Conservation (phyloP, 1,139 yeast species). For the Candida tropicalis region DNA sequence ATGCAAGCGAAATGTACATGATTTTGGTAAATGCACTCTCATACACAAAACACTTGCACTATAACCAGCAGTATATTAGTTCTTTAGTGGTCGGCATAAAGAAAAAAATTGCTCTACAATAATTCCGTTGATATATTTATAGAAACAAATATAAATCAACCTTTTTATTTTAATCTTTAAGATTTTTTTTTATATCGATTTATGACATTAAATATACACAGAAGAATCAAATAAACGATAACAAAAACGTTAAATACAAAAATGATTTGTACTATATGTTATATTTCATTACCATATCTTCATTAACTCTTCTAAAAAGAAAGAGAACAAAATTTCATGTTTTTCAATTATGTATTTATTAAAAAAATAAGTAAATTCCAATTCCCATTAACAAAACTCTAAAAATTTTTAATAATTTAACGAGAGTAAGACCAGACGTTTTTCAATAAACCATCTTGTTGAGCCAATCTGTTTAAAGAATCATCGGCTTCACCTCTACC, state of each 20-base stretch:
- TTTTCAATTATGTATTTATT: no score
- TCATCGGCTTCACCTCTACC: slow-evolving; percentile 91
- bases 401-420: slow-evolving; percentile 45
- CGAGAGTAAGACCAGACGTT: slow-evolving; percentile 99
- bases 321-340: no score
- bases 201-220: slow-evolving; percentile 16
- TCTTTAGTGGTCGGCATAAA: no score
- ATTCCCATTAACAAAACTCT: no score
- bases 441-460: slow-evolving; percentile 97
- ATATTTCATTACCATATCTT: not conserved
- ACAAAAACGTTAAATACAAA: not conserved
- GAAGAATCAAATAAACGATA: slow-evolving; percentile 4
- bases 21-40: no score
- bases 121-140: no score
- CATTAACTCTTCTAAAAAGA: not conserved
- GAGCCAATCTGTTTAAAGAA: slow-evolving; percentile 99
- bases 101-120: no score
- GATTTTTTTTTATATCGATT: slow-evolving; percentile 6
- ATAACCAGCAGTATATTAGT: no score
- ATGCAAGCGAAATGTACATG: no score
- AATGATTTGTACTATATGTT: not conserved
- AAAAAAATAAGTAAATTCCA: no score
- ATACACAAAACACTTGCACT: no score
- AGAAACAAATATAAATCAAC: no score
- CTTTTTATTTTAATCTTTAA: not conserved